Conservation (phyloP, 257 asterid genomes). For the Agastache rugosa region DNA sequence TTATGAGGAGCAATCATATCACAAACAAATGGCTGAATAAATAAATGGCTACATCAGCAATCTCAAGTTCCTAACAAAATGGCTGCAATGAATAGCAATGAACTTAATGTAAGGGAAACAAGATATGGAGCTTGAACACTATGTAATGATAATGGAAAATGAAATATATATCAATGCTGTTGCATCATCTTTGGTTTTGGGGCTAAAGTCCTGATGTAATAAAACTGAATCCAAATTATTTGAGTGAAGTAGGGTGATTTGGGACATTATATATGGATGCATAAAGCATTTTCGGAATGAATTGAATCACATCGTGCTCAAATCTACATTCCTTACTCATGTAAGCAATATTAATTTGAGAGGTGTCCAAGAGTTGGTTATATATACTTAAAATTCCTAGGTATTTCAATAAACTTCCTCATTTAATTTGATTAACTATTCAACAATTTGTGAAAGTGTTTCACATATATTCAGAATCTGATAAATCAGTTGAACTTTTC, state of each 20-base stretch:
- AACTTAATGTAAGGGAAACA: neutral
- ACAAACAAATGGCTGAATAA: neutral
- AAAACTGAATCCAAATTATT: neutral
- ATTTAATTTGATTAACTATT: neutral
- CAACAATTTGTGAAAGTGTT: neutral
- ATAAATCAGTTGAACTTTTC: neutral
- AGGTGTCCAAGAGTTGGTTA: neutral
- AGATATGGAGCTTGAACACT: neutral
- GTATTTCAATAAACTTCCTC: neutral
- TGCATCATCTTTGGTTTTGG: neutral
- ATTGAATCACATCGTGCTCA: neutral
- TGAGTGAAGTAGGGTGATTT: neutral
- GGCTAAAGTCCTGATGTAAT: neutral
- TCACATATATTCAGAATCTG: neutral
- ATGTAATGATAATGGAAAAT: neutral
- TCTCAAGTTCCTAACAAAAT: neutral
- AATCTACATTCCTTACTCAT: neutral
- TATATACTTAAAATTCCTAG: neutral
- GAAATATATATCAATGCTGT: neutral
- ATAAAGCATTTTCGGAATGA: neutral
- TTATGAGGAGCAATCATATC: neutral
- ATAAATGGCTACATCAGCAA: neutral
- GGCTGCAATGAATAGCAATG: neutral
- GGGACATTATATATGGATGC: neutral
- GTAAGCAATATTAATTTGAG: neutral